phyloP scores from a whole-genome alignment of 129 eudicot species.

The Pseudognaphalium luteoalbum region DNA sequence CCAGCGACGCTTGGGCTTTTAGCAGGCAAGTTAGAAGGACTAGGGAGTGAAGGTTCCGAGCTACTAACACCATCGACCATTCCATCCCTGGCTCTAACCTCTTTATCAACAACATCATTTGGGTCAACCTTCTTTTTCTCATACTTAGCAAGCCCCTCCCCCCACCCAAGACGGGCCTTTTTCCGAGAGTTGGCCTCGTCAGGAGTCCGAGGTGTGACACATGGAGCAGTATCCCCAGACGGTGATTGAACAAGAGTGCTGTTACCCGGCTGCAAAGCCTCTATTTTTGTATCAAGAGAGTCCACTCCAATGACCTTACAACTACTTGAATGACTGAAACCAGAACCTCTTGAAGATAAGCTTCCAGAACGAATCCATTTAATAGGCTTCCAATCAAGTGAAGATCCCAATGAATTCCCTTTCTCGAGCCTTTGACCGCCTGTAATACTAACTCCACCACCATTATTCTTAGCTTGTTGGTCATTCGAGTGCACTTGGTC shows the following conservation, averaged over 20 bases:
- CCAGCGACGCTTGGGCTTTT: slow-evolving; percentile 60
- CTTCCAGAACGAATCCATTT: slow-evolving; percentile 92
- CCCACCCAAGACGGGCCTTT: slow-evolving; percentile 98
- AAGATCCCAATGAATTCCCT: slow-evolving; percentile 50
- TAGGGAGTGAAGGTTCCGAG: slow-evolving; percentile 45
- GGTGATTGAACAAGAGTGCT: slow-evolving; percentile 49
- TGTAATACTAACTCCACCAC: slow-evolving; percentile 41
- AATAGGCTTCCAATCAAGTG: slow-evolving; percentile 77
- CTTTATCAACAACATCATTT: slow-evolving; percentile 54
- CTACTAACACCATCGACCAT: slow-evolving; percentile 29
- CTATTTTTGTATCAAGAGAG: slow-evolving; percentile 45
- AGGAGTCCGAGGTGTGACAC: slow-evolving; percentile 44
- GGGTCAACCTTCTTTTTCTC: slow-evolving; percentile 91
- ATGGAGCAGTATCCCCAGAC: slow-evolving; percentile 51
- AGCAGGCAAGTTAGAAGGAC: slow-evolving; percentile 33
- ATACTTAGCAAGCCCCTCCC: slow-evolving; percentile 94
- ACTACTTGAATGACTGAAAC: slow-evolving; percentile 72
- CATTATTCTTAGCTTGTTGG: slow-evolving; percentile 48
- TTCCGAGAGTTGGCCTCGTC: slow-evolving; percentile 73
- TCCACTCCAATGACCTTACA: slow-evolving; percentile 68
- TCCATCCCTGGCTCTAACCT: slow-evolving; percentile 38
- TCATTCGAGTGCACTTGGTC: slow-evolving; percentile 45
- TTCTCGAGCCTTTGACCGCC: slow-evolving; percentile 51
- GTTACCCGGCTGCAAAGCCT: slow-evolving; percentile 31
- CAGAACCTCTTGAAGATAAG: slow-evolving; percentile 73